Evolutionary conservation across 345 rosid genomes (phyloP).

Genomic region (Heritiera fomes): DNA sequence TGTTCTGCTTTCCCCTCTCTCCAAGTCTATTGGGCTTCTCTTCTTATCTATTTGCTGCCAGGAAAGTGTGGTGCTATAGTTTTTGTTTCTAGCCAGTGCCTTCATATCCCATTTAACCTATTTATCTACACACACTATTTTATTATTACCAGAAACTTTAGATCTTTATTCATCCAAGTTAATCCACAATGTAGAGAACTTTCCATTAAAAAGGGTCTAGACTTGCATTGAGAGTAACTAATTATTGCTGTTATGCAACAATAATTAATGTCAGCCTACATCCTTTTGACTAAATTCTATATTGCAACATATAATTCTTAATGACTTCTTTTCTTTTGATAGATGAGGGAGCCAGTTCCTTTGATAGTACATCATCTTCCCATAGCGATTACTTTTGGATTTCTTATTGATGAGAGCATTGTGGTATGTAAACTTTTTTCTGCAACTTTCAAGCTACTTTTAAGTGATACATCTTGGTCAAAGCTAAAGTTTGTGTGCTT

Average conservation of each 20-base stretch:
- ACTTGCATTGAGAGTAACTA: neutral
- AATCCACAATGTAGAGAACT: too few relatives aligned
- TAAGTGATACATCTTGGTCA: neutral
- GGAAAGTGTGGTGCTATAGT: neutral
- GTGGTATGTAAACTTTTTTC: conserved; percentile 52
- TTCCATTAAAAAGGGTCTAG: neutral
- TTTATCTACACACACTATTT: neutral
- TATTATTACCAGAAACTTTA: neutral
- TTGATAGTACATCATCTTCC: conserved; percentile 95
- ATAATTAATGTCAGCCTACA: neutral
- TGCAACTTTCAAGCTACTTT: conserved; percentile 1
- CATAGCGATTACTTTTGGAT: conserved; percentile 87
- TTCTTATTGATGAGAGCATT: conserved; percentile 57
- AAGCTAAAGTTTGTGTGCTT: neutral
- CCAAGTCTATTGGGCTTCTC: neutral
- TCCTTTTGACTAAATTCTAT: conserved; percentile 2
- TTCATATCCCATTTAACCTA: conserved; percentile 4
- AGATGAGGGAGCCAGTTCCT: conserved; percentile 87
- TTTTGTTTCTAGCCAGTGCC: neutral
- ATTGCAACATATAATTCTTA: neutral
- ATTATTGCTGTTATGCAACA: neutral
- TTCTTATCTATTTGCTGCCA: conserved; percentile 4
- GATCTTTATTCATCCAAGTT: neutral
- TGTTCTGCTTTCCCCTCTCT: neutral
- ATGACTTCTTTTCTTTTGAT: conserved; percentile 22